phyloP scores from a whole-genome alignment of 257 asterid genomes.

The Solanum chiquidenum region DNA sequence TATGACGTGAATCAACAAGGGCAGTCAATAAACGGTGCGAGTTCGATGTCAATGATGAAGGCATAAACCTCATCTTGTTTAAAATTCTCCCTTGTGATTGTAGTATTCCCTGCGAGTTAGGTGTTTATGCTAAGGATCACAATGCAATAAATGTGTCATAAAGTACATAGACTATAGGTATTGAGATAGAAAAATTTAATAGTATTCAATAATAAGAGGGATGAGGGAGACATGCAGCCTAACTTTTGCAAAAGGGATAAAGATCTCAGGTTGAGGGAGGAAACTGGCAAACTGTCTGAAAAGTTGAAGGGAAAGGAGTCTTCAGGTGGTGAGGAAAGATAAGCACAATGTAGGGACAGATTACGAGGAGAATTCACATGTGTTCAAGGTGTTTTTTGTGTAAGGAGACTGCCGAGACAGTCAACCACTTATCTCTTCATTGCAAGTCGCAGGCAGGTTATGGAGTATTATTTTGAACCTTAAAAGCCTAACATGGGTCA shows the following conservation, averaged over 20 bases:
- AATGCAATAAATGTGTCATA: not conserved
- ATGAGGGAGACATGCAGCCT: not conserved
- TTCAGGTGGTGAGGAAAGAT: not conserved
- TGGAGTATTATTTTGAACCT: not conserved
- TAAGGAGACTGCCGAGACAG: not conserved
- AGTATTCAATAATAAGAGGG: not conserved
- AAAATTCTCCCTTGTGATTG: constrained; percentile 93
- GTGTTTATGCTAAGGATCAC: not conserved
- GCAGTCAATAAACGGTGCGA: constrained; percentile 95
- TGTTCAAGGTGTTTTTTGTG: not conserved
- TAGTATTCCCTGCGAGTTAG: constrained; percentile 65
- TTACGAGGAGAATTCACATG: not conserved
- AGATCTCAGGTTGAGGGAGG: not conserved
- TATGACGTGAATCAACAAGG: constrained; percentile 95
- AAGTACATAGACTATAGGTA: not conserved
- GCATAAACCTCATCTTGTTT: constrained; percentile 94
- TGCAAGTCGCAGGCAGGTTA: not conserved
- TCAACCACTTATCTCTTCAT: not conserved
- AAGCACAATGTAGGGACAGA: not conserved
- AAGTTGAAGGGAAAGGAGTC: not conserved
- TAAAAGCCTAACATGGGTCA: not conserved
- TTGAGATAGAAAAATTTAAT: not conserved
- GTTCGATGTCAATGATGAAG: constrained; percentile 84
- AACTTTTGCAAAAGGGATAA: not conserved
- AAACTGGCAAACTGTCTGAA: not conserved